Conservation (phyloP, 2,329 filamentous ascomycete genomes). For the Hypomyces rosellus region DNA sequence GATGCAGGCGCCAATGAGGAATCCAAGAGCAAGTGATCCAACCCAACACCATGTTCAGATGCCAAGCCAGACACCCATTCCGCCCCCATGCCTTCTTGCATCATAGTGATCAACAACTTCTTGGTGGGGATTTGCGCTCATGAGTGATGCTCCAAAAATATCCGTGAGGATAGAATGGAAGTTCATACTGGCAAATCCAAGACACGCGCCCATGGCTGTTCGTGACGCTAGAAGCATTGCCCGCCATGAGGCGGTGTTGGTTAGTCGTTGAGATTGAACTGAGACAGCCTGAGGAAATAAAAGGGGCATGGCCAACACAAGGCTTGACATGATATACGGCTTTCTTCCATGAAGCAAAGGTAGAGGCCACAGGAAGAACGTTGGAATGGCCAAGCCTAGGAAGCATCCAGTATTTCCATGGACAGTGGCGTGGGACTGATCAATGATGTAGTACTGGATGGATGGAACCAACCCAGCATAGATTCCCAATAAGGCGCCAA, state of each 20-base stretch:
- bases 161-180: constrained; percentile 66
- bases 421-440: constrained; percentile 60
- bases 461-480: constrained; percentile 74
- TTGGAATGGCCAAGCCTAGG: constrained; percentile 62
- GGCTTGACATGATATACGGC: constrained; percentile 64
- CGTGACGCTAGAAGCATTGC: constrained; percentile 57
- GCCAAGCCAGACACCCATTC: constrained; percentile 73
- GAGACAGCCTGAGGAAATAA: constrained; percentile 70
- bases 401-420: constrained; percentile 71
- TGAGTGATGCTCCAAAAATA: constrained; percentile 69
- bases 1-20: constrained; percentile 63
- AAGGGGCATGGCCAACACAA: constrained; percentile 64
- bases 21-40: constrained; percentile 65
- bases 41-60: constrained; percentile 74
- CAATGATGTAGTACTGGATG: constrained; percentile 70
- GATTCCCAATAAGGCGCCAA: constrained; percentile 66
- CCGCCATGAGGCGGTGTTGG: constrained; percentile 49
- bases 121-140: constrained; percentile 66
- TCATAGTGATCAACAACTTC: constrained; percentile 63
- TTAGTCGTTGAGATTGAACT: constrained; percentile 50
- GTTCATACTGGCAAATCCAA: constrained; percentile 75
- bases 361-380: constrained; percentile 66
- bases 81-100: constrained; percentile 66
- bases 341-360: constrained; percentile 71
- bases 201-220: constrained; percentile 57